Percentiles rank a stretch among this genome's conserved stretches.
Conservation (phyloP, 495 filamentous ascomycete genomes). For the Xylaria grammica region DNA sequence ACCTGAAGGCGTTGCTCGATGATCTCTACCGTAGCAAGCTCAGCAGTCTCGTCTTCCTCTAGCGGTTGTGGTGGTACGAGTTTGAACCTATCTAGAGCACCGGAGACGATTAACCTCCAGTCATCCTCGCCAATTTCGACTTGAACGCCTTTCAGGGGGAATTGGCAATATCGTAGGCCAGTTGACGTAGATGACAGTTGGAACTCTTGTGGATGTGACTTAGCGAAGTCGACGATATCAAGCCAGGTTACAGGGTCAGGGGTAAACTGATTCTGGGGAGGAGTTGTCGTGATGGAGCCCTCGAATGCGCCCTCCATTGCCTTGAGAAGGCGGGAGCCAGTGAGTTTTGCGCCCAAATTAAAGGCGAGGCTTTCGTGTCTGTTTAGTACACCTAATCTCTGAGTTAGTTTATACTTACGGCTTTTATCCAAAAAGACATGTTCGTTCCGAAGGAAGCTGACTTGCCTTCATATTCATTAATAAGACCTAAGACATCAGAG, state of each 20-base stretch:
- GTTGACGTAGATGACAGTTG: conserved; percentile 70
- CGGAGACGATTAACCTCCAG: conserved; percentile 78
- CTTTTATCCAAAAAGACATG: neutral
- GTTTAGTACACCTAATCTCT: conserved; percentile 67
- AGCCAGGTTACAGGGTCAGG: conserved; percentile 75
- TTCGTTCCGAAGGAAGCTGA: neutral
- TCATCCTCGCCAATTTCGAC: conserved; percentile 90
- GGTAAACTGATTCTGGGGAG: conserved; percentile 48
- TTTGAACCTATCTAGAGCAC: conserved; percentile 82
- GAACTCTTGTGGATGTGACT: conserved; percentile 80
- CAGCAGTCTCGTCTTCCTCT: conserved; percentile 83
- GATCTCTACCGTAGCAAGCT: conserved; percentile 82
- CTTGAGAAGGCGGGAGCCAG: conserved; percentile 81
- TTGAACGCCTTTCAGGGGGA: conserved; percentile 77
- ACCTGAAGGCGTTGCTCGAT: conserved; percentile 75
- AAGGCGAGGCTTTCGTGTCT: conserved; percentile 85
- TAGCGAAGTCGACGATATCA: conserved; percentile 84
- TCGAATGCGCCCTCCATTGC: conserved; percentile 87
- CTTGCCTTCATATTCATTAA: conserved; percentile 74
- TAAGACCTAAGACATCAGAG: conserved; percentile 61
- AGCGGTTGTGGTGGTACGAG: conserved; percentile 73
- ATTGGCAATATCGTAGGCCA: conserved; percentile 70
- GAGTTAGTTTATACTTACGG: conserved; percentile 21
- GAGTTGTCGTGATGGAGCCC: conserved; percentile 71
- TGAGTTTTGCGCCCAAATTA: conserved; percentile 81